Conservation (phyloP, 352 stramenopile genomes). For the Phytophthora podocarpi region DNA sequence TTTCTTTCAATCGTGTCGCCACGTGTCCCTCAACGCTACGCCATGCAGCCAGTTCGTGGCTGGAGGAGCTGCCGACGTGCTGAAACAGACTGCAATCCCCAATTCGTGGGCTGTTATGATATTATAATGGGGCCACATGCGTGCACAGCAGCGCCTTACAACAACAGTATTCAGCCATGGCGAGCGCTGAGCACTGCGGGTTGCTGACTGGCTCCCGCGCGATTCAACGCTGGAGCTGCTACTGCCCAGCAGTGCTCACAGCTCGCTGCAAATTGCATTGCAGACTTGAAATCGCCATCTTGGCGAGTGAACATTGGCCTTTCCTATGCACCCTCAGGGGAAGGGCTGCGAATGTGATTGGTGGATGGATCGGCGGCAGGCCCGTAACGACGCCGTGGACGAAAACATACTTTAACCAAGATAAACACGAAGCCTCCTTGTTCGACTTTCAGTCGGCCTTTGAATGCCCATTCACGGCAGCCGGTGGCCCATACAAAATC, state of each 20-base stretch:
- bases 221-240: conserved; percentile 28
- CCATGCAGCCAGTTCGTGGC: too few species aligned
- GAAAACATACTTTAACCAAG: conserved; percentile 41
- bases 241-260: too few species aligned
- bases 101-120: background rate
- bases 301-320: background rate
- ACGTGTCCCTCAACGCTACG: too few species aligned
- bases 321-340: conserved; percentile 7
- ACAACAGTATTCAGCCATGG: background rate
- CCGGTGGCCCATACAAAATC: conserved; percentile 31
- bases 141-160: background rate
- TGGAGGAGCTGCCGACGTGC: too few species aligned
- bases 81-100: too few species aligned
- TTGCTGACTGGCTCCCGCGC: conserved; percentile 12
- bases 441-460: conserved; percentile 27
- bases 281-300: too few species aligned
- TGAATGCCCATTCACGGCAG: conserved; percentile 30
- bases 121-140: background rate
- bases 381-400: conserved; percentile 24
- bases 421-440: conserved; percentile 30
- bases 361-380: background rate
- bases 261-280: too few species aligned
- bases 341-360: conserved; percentile 22
- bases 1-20: too few species aligned
- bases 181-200: background rate